Percentiles rank a stretch among this genome's conserved stretches.
These are phyloP conservation scores for Lactarius hatsudake DNA, from an alignment of 768 basidiomycete species.

Conservation along the genomic window DNA sequence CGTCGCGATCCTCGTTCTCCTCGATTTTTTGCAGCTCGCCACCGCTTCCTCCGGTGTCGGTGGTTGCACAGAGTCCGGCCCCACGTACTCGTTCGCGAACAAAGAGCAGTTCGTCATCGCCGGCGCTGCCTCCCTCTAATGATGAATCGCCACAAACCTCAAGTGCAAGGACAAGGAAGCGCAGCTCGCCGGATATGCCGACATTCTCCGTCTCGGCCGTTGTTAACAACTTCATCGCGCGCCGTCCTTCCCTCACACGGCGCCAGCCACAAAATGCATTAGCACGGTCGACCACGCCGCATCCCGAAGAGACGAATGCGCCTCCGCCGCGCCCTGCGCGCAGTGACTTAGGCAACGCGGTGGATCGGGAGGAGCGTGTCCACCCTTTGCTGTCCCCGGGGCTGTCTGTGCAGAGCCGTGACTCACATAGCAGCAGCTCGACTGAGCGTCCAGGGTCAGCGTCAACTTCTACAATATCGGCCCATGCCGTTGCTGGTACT, in stretches of 20 bases:
- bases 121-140: not conserved
- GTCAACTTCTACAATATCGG: slow-evolving; percentile 4
- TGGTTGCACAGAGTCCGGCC: not conserved
- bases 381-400: slow-evolving; percentile 20
- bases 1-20: slow-evolving; percentile 53
- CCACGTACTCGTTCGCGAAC: slow-evolving; percentile 1
- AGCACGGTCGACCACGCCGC: slow-evolving; percentile 4
- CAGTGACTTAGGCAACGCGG: slow-evolving; percentile 24
- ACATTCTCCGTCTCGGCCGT: slow-evolving; percentile 46
- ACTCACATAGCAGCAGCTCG: slow-evolving; percentile 22
- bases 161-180: slow-evolving; percentile 13
- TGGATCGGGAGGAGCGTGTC: slow-evolving; percentile 23
- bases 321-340: slow-evolving; percentile 32
- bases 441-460: slow-evolving; percentile 20
- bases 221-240: slow-evolving; percentile 44
- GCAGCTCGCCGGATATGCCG: slow-evolving; percentile 46
- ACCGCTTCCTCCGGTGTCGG: not conserved
- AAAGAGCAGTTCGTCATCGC: slow-evolving; percentile 7
- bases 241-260: slow-evolving; percentile 21
- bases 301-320: slow-evolving; percentile 25
- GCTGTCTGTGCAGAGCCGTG: slow-evolving; percentile 28
- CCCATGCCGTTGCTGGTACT: not conserved
- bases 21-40: slow-evolving; percentile 45
- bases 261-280: slow-evolving; percentile 13
- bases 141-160: slow-evolving; percentile 1